phyloP scores from a whole-genome alignment of 176 grass and related monocot species.

The Triticum timopheevii region DNA sequence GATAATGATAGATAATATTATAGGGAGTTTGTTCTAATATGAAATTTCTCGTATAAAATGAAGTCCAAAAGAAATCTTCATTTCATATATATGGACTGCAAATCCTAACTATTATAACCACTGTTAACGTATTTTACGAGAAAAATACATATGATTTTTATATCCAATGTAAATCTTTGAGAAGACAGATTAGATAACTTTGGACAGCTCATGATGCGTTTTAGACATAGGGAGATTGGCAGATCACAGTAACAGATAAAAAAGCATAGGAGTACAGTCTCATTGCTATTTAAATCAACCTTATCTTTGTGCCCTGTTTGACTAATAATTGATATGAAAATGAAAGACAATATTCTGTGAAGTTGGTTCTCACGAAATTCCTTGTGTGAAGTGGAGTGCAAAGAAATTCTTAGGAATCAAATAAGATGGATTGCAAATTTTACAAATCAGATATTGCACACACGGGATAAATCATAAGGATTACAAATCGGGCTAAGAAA shows the following conservation, averaged over 20 bases:
- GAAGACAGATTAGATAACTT: neutral
- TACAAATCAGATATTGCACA: neutral
- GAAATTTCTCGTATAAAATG: neutral
- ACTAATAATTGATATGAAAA: neutral
- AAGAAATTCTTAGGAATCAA: neutral
- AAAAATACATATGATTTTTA: neutral
- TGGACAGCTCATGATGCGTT: neutral
- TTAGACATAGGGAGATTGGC: neutral
- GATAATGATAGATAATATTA: neutral
- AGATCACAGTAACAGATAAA: neutral
- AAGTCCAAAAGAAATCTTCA: neutral
- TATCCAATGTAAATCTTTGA: neutral
- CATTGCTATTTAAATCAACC: neutral
- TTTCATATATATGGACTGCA: neutral
- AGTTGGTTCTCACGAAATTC: neutral
- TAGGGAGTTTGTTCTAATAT: neutral
- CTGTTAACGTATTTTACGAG: too few species aligned
- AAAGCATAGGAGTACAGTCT: neutral
- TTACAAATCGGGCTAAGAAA: neutral
- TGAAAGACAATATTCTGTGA: neutral
- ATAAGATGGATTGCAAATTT: neutral
- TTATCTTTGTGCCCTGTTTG: neutral
- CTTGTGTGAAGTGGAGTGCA: neutral
- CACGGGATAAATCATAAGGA: neutral
- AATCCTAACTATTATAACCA: neutral